Evolutionary conservation across 495 filamentous ascomycete genomes (phyloP).

Genomic region (Podospora tetraspora): DNA sequence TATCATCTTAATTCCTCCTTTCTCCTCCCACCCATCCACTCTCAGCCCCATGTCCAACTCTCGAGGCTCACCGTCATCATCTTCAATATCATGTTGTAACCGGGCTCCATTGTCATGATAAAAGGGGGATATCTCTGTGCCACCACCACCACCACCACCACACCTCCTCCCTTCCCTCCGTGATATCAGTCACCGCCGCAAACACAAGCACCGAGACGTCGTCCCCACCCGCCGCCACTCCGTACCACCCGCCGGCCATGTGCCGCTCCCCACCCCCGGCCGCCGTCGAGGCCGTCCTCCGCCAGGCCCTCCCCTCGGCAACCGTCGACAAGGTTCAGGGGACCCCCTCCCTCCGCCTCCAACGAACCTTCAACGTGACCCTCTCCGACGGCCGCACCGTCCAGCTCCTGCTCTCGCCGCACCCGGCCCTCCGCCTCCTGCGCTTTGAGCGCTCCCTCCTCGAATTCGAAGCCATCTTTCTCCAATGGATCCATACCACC

Average conservation of each 20-base stretch:
- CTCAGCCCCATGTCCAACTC: not conserved
- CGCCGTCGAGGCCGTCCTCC: slow-evolving; percentile 31
- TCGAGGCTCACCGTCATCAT: not conserved
- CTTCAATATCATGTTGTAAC: not conserved
- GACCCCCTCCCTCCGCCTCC: slow-evolving; percentile 28
- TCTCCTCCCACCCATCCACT: not conserved
- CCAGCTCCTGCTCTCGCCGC: slow-evolving; percentile 33
- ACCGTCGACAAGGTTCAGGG: slow-evolving; percentile 27
- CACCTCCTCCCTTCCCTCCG: not conserved
- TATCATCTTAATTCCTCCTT: not conserved
- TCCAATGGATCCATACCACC: slow-evolving; percentile 26
- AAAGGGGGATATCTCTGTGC: not conserved
- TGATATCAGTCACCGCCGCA: not conserved
- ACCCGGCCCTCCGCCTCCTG: slow-evolving; percentile 33
- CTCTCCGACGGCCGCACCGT: slow-evolving; percentile 32
- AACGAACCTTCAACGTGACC: slow-evolving; percentile 32
- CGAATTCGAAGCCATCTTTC: slow-evolving; percentile 29
- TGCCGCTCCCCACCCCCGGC: slow-evolving; percentile 30
- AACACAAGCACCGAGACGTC: not conserved
- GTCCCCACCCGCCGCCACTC: slow-evolving; percentile 4
- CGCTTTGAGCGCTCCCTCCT: slow-evolving; percentile 36
- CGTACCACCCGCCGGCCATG: slow-evolving; percentile 25
- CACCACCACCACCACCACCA: not conserved
- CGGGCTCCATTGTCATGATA: not conserved
- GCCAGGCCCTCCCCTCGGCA: slow-evolving; percentile 20